Conservation (phyloP, 371 early-diverging fungal species). For the Mortierella sp. region DNA sequence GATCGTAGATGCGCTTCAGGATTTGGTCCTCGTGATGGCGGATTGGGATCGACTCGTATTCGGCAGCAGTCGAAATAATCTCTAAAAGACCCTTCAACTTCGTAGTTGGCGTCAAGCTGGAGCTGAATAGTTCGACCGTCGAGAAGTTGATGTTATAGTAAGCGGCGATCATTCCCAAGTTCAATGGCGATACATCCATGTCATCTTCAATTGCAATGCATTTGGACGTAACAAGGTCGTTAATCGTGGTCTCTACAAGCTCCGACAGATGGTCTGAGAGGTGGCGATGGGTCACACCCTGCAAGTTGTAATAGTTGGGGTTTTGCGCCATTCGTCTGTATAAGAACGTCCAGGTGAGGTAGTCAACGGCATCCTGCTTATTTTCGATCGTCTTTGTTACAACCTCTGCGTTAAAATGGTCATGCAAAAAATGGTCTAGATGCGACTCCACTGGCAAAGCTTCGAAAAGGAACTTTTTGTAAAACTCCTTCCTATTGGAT, state of each 20-base stretch:
- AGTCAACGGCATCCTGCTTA: constrained; percentile 98
- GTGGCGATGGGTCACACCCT: constrained; percentile 88
- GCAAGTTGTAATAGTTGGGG: constrained; percentile 96
- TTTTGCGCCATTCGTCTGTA: constrained; percentile 96
- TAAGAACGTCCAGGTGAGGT: constrained; percentile 96
- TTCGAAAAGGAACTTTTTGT: constrained; percentile 96
- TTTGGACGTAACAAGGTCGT: constrained; percentile 87
- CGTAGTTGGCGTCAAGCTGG: constrained; percentile 87
- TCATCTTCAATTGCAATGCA: constrained; percentile 92
- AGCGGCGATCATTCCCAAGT: constrained; percentile 97
- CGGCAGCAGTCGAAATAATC: constrained; percentile 92
- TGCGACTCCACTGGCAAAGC: constrained; percentile 95
- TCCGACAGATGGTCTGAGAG: constrained; percentile 95
- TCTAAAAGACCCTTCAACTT: constrained; percentile 93
- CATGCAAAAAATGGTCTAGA: constrained; percentile 90
- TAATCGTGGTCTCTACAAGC: constrained; percentile 91
- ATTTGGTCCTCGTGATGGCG: constrained; percentile 92
- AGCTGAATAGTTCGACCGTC: constrained; percentile 93
- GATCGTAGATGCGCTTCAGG: constrained; percentile 83
- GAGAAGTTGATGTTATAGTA: constrained; percentile 95
- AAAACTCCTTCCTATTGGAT: constrained; percentile 93
- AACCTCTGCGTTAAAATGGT: constrained; percentile 97
- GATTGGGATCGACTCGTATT: constrained; percentile 92
- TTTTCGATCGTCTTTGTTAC: constrained; percentile 94
- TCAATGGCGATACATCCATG: constrained; percentile 86